Evolutionary conservation across 306 rosid species (phyloP).

Genomic region (Ceratonia siliqua): DNA sequence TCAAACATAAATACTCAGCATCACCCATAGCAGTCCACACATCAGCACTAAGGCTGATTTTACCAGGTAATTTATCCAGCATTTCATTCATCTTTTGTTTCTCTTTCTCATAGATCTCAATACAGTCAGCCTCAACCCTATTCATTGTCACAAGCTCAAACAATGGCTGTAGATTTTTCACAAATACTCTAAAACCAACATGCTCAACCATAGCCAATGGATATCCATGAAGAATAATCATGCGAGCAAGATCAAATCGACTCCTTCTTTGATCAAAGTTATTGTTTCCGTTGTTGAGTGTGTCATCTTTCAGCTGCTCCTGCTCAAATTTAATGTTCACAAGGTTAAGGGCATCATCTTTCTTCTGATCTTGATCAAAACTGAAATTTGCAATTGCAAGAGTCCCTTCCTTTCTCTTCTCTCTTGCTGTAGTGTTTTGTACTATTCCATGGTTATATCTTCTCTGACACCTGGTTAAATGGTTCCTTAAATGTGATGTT

Average conservation of each 20-base stretch:
- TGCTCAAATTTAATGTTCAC: slow-evolving; percentile 92
- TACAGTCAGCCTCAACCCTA: slow-evolving; percentile 88
- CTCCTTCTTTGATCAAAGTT: slow-evolving; percentile 92
- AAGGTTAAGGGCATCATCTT: slow-evolving; percentile 72
- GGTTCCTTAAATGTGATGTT: slow-evolving; percentile 98
- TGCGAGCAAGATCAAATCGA: slow-evolving; percentile 92
- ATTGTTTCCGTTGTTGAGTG: slow-evolving; percentile 46
- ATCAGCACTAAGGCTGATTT: slow-evolving; percentile 82
- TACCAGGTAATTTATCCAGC: slow-evolving; percentile 94
- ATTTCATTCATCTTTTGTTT: slow-evolving; percentile 83
- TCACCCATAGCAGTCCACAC: slow-evolving; percentile 67
- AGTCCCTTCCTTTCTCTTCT: slow-evolving; percentile 81
- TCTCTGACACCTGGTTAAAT: slow-evolving; percentile 92
- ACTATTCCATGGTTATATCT: slow-evolving; percentile 69
- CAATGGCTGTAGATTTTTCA: slow-evolving; percentile 91
- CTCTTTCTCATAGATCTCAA: slow-evolving; percentile 86
- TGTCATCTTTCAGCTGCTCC: slow-evolving; percentile 73
- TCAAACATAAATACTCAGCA: slow-evolving; percentile 77
- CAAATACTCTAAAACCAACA: slow-evolving; percentile 88
- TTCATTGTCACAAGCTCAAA: slow-evolving; percentile 79
- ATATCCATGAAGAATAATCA: slow-evolving; percentile 95
- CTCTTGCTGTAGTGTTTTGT: slow-evolving; percentile 68
- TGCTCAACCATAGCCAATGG: slow-evolving; percentile 95
- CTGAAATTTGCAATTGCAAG: slow-evolving; percentile 66
- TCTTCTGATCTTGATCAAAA: slow-evolving; percentile 71